phyloP scores from a whole-genome alignment of 257 asterid species.

The Salvia hispanica region DNA sequence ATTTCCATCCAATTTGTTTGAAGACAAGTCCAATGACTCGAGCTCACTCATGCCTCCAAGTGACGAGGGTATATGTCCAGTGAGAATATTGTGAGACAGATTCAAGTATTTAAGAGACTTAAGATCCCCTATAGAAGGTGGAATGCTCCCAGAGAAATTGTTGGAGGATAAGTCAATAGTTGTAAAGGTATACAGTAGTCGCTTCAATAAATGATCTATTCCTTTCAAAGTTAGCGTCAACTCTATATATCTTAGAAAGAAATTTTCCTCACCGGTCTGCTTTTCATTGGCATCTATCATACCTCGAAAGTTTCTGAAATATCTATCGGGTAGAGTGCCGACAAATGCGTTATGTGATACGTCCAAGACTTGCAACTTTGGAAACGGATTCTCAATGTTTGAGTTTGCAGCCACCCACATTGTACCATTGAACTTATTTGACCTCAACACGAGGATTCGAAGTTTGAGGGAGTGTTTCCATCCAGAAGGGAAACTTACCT shows the following conservation, averaged over 20 bases:
- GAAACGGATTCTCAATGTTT: not conserved
- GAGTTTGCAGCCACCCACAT: not conserved
- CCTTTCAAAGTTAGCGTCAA: not conserved
- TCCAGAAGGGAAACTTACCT: not conserved
- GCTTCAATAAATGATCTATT: not conserved
- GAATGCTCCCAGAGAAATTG: conserved; percentile 19
- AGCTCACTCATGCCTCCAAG: conserved; percentile 22
- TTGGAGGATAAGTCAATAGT: conserved; percentile 26
- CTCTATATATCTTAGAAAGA: too few species aligned
- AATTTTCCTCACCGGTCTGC: too few species aligned
- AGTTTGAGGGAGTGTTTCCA: not conserved
- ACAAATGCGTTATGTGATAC: not conserved
- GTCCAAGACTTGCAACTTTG: conserved; percentile 1
- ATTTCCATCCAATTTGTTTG: conserved; percentile 22
- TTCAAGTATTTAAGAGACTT: conserved; percentile 14
- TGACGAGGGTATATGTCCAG: conserved; percentile 13
- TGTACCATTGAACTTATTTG: not conserved
- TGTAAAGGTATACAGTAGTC: conserved; percentile 14
- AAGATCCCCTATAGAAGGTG: conserved; percentile 12
- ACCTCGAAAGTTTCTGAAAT: not conserved
- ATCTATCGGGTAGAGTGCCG: not conserved
- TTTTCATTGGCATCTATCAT: conserved; percentile 18
- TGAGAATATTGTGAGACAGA: conserved; percentile 20
- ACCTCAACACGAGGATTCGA: not conserved
- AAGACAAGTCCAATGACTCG: conserved; percentile 34